phyloP scores from a whole-genome alignment of 768 basidiomycete genomes.

The Termitomyces sp. region DNA sequence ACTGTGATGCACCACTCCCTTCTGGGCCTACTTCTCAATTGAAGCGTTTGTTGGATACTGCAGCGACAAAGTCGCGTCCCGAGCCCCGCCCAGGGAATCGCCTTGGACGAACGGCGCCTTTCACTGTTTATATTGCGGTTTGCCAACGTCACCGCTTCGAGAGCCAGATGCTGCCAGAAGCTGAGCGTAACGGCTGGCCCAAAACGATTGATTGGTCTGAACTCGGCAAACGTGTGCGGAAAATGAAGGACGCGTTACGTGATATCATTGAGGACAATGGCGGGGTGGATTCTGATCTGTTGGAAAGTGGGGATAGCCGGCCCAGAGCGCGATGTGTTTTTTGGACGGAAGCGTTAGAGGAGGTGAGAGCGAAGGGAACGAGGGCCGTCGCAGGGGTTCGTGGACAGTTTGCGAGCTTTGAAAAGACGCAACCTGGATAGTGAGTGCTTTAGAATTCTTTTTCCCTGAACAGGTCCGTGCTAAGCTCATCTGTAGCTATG shows the following conservation, averaged over 20 bases:
- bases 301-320: constrained; percentile 23
- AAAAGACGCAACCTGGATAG: constrained; percentile 88
- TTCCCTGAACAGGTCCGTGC: not conserved
- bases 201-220: constrained; percentile 59
- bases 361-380: constrained; percentile 60
- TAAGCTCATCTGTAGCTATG: constrained; percentile 54
- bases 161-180: constrained; percentile 65
- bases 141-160: constrained; percentile 83
- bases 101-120: constrained; percentile 50
- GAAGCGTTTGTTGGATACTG: constrained; percentile 43
- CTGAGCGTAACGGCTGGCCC: constrained; percentile 72
- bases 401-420: constrained; percentile 75
- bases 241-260: constrained; percentile 42
- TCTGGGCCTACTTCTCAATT: constrained; percentile 55
- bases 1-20: constrained; percentile 72
- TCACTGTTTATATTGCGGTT: constrained; percentile 57
- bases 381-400: constrained; percentile 61
- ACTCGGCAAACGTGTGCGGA: constrained; percentile 48
- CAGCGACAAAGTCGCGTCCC: constrained; percentile 46
- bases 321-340: constrained; percentile 46
- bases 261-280: constrained; percentile 47
- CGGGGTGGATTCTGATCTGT: not conserved
- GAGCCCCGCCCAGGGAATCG: constrained; percentile 69
- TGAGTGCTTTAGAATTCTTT: constrained; percentile 31
- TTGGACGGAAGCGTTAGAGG: constrained; percentile 62